These are phyloP conservation scores for Arabidopsis lyrata DNA, from an alignment of 441 rosid species.

Conservation along the genomic window DNA sequence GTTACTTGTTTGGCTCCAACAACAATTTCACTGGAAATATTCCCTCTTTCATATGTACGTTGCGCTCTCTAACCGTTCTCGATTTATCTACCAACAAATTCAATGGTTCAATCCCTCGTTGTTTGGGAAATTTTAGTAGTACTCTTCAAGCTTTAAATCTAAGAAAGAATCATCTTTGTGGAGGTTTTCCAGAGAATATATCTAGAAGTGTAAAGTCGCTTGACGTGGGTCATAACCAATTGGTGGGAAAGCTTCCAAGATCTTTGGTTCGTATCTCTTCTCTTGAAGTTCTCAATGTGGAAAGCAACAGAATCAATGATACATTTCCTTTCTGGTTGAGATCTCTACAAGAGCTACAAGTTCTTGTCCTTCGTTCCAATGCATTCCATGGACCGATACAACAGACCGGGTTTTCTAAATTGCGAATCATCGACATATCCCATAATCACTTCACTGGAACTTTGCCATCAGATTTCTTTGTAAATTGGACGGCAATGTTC, in stretches of 20 bases:
- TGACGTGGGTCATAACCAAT: constrained; percentile 47
- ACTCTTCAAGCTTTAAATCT: constrained; percentile 49
- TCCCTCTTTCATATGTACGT: constrained; percentile 53
- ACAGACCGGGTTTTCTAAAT: constrained; percentile 37
- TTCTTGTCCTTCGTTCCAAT: constrained; percentile 30
- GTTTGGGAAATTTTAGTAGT: constrained; percentile 19
- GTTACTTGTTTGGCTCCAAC: constrained; percentile 37
- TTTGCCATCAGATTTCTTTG: constrained; percentile 33
- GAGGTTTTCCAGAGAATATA: constrained; percentile 35
- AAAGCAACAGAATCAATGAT: not conserved
- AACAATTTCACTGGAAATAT: constrained; percentile 40
- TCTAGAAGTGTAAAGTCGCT: constrained; percentile 43
- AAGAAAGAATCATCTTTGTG: constrained; percentile 45
- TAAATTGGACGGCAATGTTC: constrained; percentile 50
- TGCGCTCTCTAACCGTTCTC: constrained; percentile 36
- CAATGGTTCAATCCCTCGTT: constrained; percentile 47
- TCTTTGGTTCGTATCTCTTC: constrained; percentile 30
- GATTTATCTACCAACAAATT: constrained; percentile 57
- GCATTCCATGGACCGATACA: not conserved
- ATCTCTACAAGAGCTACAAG: not conserved
- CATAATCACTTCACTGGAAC: not conserved
- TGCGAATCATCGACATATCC: constrained; percentile 64
- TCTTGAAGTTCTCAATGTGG: constrained; percentile 23
- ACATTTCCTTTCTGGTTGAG: not conserved
- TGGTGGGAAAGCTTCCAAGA: constrained; percentile 53